Base-by-base conservation (phyloP, 805 yeast genomes). In the Pichia nanzhaoensis region DNA sequence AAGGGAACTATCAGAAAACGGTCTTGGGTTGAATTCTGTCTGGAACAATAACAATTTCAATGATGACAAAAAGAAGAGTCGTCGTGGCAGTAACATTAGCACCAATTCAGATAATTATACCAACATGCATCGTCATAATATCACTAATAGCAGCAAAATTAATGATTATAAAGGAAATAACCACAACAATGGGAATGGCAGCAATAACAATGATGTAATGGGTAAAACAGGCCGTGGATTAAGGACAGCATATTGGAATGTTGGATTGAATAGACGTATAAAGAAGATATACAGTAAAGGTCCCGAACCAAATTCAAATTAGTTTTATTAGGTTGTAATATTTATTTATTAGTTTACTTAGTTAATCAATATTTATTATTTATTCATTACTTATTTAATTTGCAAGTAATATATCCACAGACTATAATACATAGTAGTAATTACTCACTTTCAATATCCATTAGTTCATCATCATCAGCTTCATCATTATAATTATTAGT, bases 361-460 rank as follows among this genome's bases (percentile, higher is more conserved):
- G 28, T 24, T 24, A 24, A 24, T 10, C 28, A 24, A n/a, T n/a
- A n/a, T n/a, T n/a, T n/a, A n/a, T n/a, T n/a, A n/a, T n/a, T n/a
- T n/a, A n/a, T n/a, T n/a, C n/a, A n/a, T n/a, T n/a, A n/a, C n/a
- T n/a, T n/a, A n/a, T n/a, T n/a, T n/a, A n/a, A n/a, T n/a, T n/a
- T n/a, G n/a, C n/a, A n/a, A n/a, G n/a, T n/a, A n/a, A n/a, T n/a
- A n/a, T n/a, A n/a, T 10, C 10, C 10, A 24, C 10, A 24, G 10
- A 24, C 28, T 24, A 10, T 24, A 24, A 24, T 24, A 24, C 28
- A 24, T 24, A 24, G 9, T 24, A 24, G 10, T n/a, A 24, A 21
- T 30, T 37, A 76, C 44, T 77, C 82, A 56, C 79, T 74, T 47
- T 76, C 82, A 19, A 77, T 67, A 54, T 78, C 83, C 84, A 78